Conservation (phyloP, 768 basidiomycete species). For the Boletales sp. region DNA sequence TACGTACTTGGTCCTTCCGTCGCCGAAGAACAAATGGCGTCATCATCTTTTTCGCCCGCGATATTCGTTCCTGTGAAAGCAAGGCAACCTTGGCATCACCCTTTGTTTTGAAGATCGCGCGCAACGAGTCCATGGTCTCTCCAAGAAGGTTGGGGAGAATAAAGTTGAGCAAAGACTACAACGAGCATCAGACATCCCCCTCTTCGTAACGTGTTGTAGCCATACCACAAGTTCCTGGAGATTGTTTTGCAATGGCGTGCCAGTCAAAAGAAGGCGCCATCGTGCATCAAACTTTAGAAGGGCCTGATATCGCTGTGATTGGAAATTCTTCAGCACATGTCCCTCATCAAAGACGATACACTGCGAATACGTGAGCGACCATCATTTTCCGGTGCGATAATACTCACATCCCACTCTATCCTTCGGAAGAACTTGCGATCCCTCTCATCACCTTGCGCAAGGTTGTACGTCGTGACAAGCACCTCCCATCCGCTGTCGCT, state of each 20-base stretch:
- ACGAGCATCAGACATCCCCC: slow-evolving; percentile 3
- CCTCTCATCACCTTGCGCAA: slow-evolving; percentile 81
- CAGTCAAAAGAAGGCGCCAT: slow-evolving; percentile 92
- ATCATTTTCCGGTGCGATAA: not conserved
- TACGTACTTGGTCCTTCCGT: slow-evolving; percentile 83
- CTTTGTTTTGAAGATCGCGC: slow-evolving; percentile 95
- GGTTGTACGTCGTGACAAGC: slow-evolving; percentile 92
- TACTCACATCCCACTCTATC: slow-evolving; percentile 87
- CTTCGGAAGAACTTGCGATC: slow-evolving; percentile 93
- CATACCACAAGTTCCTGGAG: slow-evolving; percentile 85
- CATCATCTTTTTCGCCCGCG: slow-evolving; percentile 98
- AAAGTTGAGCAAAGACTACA: slow-evolving; percentile 94
- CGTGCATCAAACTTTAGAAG: slow-evolving; percentile 79
- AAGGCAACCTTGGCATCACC: slow-evolving; percentile 87
- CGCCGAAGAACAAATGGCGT: slow-evolving; percentile 97
- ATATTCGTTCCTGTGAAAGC: slow-evolving; percentile 89
- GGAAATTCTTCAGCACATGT: slow-evolving; percentile 95
- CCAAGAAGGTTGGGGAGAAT: slow-evolving; percentile 90
- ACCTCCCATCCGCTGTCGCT: slow-evolving; percentile 80
- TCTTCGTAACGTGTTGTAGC: slow-evolving; percentile 1
- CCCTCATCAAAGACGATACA: slow-evolving; percentile 96
- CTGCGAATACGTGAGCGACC: slow-evolving; percentile 37
- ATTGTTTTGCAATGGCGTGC: slow-evolving; percentile 93
- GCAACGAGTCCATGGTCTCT: slow-evolving; percentile 69
- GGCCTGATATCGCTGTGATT: slow-evolving; percentile 93